Evolutionary conservation across 441 rosid species (phyloP).

Genomic region (Populus hybrid): DNA sequence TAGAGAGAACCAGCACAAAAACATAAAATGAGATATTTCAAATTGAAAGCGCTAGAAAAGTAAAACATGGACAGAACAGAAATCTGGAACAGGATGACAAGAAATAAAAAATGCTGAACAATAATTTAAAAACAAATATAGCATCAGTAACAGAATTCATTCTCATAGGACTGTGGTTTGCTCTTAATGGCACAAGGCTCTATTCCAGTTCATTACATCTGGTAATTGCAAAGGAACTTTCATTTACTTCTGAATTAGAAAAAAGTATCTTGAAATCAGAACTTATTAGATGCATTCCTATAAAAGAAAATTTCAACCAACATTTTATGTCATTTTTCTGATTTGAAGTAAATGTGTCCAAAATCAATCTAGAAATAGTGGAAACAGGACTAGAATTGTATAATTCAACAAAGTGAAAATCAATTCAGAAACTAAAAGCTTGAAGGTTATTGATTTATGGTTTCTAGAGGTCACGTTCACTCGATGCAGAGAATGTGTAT

Average conservation of each 20-base stretch:
- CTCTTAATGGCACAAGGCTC: not conserved
- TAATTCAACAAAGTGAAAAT: not conserved
- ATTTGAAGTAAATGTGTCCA: not conserved
- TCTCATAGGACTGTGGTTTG: not conserved
- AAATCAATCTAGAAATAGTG: not conserved
- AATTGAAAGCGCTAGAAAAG: slow-evolving; percentile 1
- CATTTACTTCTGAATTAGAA: not conserved
- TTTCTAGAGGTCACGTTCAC: not conserved
- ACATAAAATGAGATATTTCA: not conserved
- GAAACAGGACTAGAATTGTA: not conserved
- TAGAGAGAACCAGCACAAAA: slow-evolving; percentile 1
- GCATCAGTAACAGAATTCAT: not conserved
- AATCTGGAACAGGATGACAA: not conserved
- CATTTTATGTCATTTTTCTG: not conserved
- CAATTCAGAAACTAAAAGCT: not conserved
- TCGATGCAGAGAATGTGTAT: not conserved
- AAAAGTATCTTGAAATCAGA: not conserved
- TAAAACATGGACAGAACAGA: not conserved
- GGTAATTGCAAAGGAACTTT: not conserved
- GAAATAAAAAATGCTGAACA: not conserved
- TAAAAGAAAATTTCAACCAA: not conserved
- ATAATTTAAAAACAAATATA: not conserved
- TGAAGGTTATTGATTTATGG: not conserved
- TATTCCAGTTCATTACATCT: not conserved
- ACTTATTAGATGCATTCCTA: not conserved